Evolutionary conservation across 495 filamentous ascomycete species (phyloP), one percentile per base, ranked within the genome.

Genomic region (Penicillium maclennaniae): DNA sequence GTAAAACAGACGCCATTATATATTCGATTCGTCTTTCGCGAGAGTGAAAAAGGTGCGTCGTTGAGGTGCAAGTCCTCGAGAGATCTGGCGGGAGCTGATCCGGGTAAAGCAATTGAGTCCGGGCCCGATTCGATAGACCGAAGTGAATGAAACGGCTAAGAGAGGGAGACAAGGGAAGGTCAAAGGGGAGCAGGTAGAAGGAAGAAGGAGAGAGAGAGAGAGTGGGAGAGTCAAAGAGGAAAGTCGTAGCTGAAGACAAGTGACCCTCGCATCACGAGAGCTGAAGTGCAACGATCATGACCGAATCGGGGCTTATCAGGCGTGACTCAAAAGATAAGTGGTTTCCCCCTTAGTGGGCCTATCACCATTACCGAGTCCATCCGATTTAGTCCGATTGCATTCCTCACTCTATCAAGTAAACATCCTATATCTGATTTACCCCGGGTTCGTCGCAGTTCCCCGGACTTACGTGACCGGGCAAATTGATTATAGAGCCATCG

Each of bases 1-100:
- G 56, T 54, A 68, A 58, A 10, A 67, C 57, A 46, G 61, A 58
- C 55, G 59, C 44, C 72, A 75, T 73, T 16, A 21, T 57, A 12
- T 55, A 26, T 45, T 15, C 28, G 47, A 19, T 40, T 4, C 19
- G 40, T 10, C 1, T 7, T 1, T 28, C 26, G 28, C 10, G 14
- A 34, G 31, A 34, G 31, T 14, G 31, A 34, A 4, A 26, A 34
- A 40, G 40, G 25, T 39, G 43, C 38, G 54, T 41, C 40, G 31
- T 6, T 14, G 3, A 34, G 31, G 31, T 12, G 31, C 31, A 12
- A 12, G 9, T 14, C 8, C 31, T 34, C 31, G 47, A 36, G 25
- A n/a, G 40, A 19, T 19, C 15, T 14, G 31, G 27, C 9, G 25
- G 37, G 46, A 34, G 43, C 34, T 19, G 46, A 57, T 54, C 51